phyloP scores from a whole-genome alignment of 805 yeast genomes.

The Yamadazyma kitorensis region DNA sequence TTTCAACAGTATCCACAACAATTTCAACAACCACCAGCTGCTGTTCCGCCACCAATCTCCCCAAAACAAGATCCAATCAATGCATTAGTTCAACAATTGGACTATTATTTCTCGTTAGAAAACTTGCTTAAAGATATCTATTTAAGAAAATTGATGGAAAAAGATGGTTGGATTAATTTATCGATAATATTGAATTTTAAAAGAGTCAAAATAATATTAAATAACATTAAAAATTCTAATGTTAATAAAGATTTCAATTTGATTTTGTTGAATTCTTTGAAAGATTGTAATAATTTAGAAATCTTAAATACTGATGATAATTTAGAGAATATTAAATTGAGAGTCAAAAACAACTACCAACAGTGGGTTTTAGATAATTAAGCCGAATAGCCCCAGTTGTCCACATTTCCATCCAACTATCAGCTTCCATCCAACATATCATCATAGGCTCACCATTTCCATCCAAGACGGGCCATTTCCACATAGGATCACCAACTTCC shows the following conservation, averaged over 20 bases:
- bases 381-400: too few species aligned
- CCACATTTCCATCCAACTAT: too few species aligned
- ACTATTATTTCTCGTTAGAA: constrained; percentile 86
- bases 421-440: too few species aligned
- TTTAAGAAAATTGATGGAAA: constrained; percentile 78
- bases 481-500: background rate
- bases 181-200: constrained; percentile 64
- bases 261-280: constrained; percentile 52
- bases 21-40: constrained; percentile 20
- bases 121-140: constrained; percentile 83
- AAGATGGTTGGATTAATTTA: constrained; percentile 70
- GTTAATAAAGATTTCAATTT: constrained; percentile 22
- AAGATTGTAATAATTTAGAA: constrained; percentile 52
- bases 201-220: constrained; percentile 61
- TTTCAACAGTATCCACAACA: constrained; percentile 10
- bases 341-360: constrained; percentile 56
- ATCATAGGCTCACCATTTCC: too few species aligned
- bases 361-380: constrained; percentile 58
- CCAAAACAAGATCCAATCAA: constrained; percentile 45
- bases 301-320: constrained; percentile 32
- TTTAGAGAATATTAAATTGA: constrained; percentile 51
- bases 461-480: background rate
- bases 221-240: constrained; percentile 34
- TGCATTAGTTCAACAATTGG: constrained; percentile 61
- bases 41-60: constrained; percentile 45